Base-by-base conservation (phyloP, 2,329 filamentous ascomycete species). In the Aspergillus glaucus region DNA sequence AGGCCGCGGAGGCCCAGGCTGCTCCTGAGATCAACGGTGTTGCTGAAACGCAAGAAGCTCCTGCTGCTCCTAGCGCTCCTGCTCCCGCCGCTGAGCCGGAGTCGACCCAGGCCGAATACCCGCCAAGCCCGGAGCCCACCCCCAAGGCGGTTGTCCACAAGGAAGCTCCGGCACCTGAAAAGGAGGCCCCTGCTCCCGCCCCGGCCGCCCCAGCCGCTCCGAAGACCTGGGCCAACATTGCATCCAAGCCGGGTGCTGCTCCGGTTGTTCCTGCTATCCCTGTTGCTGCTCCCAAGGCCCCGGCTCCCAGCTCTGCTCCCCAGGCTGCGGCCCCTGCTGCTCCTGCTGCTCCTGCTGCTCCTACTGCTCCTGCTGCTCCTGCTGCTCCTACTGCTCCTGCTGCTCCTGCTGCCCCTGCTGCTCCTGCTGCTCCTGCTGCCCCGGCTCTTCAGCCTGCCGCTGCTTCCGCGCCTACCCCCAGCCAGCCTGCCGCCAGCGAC, bases 401-500 rank as follows among this genome's bases (percentile, higher is more conserved):
- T 22, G 3, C 22, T 22, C 56, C 70, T 24, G 55, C 73, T 45
- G 52, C 71, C 26, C 45, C 61, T 32, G 55, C 73, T 43, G 60
- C 73, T 43, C 60, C 10, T 8, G 43, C 67, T 52, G 56, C 62
- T 45, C 45, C 70, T 48, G 55, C 63, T 43, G 54, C 66, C 19
- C 50, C 65, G 30, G 50, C 67, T 17, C 51, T 67, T 28, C 63
- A 67, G 48, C 57, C 70, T 24, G 56, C 73, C 44, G 53, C 71
- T 28, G 46, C 61, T 32, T 55, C 73, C 43, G 60, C 73, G 43
- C 60, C 42, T 54, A 64, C 60, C 43, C 86, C 86, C 63, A 96
- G 88, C 89, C 91, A 95, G 70, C 87, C 86, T 43, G 88, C 87
- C 44, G 83, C 85, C 26, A 73, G 70, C 48, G 80, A 82, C 46